Percentiles rank a stretch among this genome's conserved stretches.
Conservation (phyloP, 441 rosid genomes). For the Brassica hybrid region DNA sequence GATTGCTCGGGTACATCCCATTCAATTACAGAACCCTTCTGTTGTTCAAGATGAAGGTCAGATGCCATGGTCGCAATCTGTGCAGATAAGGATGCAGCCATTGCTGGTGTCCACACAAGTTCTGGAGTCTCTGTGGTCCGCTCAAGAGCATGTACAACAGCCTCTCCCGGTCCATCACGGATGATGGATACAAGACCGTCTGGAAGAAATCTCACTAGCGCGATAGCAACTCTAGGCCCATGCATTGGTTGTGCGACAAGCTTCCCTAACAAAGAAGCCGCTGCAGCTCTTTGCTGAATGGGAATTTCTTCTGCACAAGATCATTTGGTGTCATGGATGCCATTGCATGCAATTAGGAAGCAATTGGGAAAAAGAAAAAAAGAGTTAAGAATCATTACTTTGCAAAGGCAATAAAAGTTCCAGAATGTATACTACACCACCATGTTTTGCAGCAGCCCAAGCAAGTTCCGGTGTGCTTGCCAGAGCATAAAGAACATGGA, state of each 20-base stretch:
- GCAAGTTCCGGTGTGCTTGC: constrained; percentile 99
- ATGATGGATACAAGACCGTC: constrained; percentile 95
- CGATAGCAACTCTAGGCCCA: constrained; percentile 99
- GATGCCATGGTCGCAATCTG: constrained; percentile 97
- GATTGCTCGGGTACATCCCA: constrained; percentile 99
- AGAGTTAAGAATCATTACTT: constrained; percentile 53
- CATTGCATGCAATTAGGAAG: constrained; percentile 29
- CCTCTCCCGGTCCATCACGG: constrained; percentile 99
- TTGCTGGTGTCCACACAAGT: constrained; percentile 99
- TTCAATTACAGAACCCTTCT: constrained; percentile 90
- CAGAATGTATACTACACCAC: constrained; percentile 96
- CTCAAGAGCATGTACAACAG: constrained; percentile 93
- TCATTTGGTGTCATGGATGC: constrained; percentile 42
- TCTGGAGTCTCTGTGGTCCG: constrained; percentile 99
- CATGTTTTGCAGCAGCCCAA: constrained; percentile 99
- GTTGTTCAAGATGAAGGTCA: constrained; percentile 89
- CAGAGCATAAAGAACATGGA: constrained; percentile 99
- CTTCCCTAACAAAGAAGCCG: constrained; percentile 97
- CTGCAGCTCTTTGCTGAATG: constrained; percentile 95
- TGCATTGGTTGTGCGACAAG: constrained; percentile 99
- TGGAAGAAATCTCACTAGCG: constrained; percentile 96
- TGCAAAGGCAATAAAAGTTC: constrained; percentile 95
- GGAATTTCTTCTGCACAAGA: constrained; percentile 90
- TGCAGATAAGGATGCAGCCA: constrained; percentile 99
- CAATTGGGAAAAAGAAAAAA: constrained; percentile 17